Evolutionary conservation across 148 eudicot genomes (phyloP).

Genomic region (Oxyria digyna): DNA sequence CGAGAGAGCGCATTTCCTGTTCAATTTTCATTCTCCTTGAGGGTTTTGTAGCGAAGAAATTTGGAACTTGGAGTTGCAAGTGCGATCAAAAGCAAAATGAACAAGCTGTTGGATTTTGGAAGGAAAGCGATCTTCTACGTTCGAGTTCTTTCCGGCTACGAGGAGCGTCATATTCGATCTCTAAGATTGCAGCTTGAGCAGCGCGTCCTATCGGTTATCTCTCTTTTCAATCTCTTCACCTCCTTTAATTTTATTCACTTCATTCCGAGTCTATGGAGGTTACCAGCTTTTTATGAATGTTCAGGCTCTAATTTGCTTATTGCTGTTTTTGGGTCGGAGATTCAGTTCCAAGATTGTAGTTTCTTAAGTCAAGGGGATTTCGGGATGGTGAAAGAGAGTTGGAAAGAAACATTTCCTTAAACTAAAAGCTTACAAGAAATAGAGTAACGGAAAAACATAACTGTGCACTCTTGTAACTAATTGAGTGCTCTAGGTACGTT

Average conservation of each 20-base stretch:
- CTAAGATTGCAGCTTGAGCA: constrained; percentile 58
- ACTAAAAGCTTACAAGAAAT: background rate
- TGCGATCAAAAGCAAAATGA: constrained; percentile 22
- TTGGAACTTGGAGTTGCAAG: background rate
- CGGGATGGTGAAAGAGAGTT: background rate
- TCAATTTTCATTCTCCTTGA: background rate
- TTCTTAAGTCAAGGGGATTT: background rate
- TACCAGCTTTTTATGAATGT: background rate
- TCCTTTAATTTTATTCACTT: background rate
- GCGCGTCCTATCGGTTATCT: constrained; percentile 50
- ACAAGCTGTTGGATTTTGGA: constrained; percentile 55
- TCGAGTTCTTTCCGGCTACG: constrained; percentile 84
- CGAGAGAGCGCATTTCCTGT: too few species aligned
- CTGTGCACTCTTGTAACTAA: background rate
- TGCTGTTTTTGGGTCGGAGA: background rate
- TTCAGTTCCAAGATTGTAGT: background rate
- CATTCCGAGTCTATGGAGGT: background rate
- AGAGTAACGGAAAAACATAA: background rate
- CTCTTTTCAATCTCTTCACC: background rate
- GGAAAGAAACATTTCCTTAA: background rate
- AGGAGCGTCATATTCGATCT: constrained; percentile 82
- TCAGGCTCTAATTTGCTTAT: background rate
- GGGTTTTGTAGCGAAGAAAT: background rate
- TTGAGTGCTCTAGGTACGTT: background rate
- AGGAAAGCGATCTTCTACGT: constrained; percentile 82